phyloP scores from a whole-genome alignment of 768 basidiomycete species.

The Podaxis sp. region DNA sequence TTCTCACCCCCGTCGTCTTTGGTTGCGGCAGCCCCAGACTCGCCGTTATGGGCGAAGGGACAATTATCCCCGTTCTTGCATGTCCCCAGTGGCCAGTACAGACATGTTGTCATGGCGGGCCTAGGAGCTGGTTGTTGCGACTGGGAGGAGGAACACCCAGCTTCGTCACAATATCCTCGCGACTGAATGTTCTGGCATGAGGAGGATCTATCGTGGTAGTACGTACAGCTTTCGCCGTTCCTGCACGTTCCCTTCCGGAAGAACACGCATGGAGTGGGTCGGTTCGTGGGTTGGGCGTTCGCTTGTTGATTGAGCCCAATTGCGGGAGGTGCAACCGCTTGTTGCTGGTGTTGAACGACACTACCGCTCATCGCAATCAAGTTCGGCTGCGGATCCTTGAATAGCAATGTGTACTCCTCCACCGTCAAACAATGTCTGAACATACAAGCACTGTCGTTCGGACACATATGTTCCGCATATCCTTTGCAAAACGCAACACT shows the following conservation, averaged over 20 bases:
- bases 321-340: background rate
- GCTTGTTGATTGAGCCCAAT: no score
- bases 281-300: background rate
- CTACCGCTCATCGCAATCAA: constrained; percentile 20
- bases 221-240: constrained; percentile 1
- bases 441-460: constrained; percentile 25
- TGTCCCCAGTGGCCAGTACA: constrained; percentile 31
- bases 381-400: constrained; percentile 33
- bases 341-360: background rate
- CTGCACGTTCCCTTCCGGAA: constrained; percentile 8
- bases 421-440: constrained; percentile 38
- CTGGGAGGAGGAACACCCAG: background rate
- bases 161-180: background rate
- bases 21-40: background rate
- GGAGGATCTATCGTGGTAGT: background rate
- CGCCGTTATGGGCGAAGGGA: constrained; percentile 28
- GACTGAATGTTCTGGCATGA: background rate
- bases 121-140: background rate
- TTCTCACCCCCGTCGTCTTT: background rate
- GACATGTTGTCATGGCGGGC: constrained; percentile 18
- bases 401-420: constrained; percentile 34
- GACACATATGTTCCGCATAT: constrained; percentile 31
- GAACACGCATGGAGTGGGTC: background rate
- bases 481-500: constrained; percentile 35
- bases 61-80: constrained; percentile 36